phyloP scores from a whole-genome alignment of 73 alveolate genomes.

The Durusdinium trenchii region DNA sequence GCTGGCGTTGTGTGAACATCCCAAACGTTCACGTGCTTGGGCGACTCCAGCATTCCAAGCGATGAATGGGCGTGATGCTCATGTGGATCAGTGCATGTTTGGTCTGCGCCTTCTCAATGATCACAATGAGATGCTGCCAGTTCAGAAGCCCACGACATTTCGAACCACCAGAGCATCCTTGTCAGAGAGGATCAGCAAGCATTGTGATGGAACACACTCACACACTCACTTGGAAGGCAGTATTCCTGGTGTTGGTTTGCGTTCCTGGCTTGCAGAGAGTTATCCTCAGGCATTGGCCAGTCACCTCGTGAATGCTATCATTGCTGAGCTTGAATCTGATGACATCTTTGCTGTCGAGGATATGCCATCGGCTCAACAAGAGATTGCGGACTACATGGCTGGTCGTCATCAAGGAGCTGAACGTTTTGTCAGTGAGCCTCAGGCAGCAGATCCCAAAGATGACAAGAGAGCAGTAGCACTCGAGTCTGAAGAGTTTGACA shows the following conservation, averaged over 20 bases:
- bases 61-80: background rate
- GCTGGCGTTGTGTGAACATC: background rate
- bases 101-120: background rate
- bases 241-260: background rate
- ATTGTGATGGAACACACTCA: background rate
- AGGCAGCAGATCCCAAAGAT: too few relatives aligned
- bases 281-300: background rate
- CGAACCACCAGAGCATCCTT: background rate
- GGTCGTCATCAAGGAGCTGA: too few relatives aligned
- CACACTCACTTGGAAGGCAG: background rate
- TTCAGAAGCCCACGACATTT: background rate
- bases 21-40: background rate
- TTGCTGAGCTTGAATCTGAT: too few relatives aligned
- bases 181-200: background rate
- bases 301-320: background rate
- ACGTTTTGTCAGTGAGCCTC: too few relatives aligned
- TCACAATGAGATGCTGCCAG: background rate
- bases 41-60: background rate
- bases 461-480: too few relatives aligned
- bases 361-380: too few relatives aligned
- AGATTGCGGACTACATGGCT: too few relatives aligned
- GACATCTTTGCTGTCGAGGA: too few relatives aligned
- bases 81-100: constrained; percentile 47
- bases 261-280: background rate
- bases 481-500: too few relatives aligned